These are phyloP conservation scores for Solanum boliviense DNA, from an alignment of 257 asterid species.

Conservation along the genomic window DNA sequence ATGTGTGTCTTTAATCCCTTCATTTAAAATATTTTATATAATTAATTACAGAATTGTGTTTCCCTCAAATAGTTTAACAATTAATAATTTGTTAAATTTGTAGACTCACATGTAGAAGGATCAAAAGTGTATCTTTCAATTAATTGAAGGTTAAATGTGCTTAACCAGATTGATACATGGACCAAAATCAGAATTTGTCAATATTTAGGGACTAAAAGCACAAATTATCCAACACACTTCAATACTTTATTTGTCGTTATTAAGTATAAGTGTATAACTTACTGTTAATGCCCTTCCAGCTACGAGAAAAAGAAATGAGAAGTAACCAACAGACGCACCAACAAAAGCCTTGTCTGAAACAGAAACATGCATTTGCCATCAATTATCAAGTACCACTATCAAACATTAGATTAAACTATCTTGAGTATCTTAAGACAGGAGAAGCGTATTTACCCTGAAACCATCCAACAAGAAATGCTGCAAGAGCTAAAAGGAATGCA, in stretches of 20 bases:
- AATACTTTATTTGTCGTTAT: not conserved
- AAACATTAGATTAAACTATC: not conserved
- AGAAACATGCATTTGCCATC: constrained; percentile 5
- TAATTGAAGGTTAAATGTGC: not conserved
- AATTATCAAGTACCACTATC: not conserved
- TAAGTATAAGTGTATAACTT: constrained; percentile 49
- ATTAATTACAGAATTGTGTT: not conserved
- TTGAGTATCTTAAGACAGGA: not conserved
- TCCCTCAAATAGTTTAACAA: not conserved
- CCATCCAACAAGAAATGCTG: constrained; percentile 92
- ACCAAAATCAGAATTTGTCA: not conserved
- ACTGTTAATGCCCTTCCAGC: constrained; percentile 98
- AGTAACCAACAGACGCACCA: constrained; percentile 99
- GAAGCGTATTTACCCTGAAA: constrained; percentile 41
- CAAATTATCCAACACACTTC: not conserved
- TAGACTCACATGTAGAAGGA: not conserved
- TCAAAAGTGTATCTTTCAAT: not conserved
- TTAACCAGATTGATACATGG: not conserved
- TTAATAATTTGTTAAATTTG: not conserved
- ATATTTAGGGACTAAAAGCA: not conserved
- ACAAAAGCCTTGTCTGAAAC: constrained; percentile 75
- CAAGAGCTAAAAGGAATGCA: constrained; percentile 94
- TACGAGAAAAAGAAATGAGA: constrained; percentile 88
- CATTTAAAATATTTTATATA: not conserved
- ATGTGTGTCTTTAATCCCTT: not conserved